Evolutionary conservation across 2,329 filamentous ascomycete species (phyloP), one percentile per base, ranked within the genome.

Genomic region (Fusarium pininemorale): DNA sequence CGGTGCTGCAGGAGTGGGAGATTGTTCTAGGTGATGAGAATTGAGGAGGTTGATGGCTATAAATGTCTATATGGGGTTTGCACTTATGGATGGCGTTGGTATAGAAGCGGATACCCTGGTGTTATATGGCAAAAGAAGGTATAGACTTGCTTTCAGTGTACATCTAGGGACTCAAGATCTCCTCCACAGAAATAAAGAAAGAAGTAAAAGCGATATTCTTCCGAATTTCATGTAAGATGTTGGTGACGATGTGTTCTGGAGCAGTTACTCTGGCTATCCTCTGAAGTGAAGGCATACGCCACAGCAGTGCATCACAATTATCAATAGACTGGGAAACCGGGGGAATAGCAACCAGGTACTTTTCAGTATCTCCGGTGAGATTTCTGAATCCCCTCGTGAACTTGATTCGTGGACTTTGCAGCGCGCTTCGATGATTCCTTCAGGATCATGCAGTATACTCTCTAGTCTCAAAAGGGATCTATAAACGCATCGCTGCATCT

Each of bases 1-100:
- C 78, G 0, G 75, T 84, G 4, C 22, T 82, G 20, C 80, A 85
- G 50, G 85, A 87, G 74, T 87, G 85, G 85, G 74, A 63, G 5
- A 18, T 39, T n/a, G 9, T 37, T 26, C 16, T 12, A 7, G 30
- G n/a, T 9, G 24, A 20, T 14, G 48, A 53, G 45, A 58, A 16
- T 24, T 70, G 44, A 50, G 9, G 20, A 28, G 26, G 30, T 32
- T 13, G 20, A 47, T 24, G 45, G 41, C 16, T 44, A 6, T 39
- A 54, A 44, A 9, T 39, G 30, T 56, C 38, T 59, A 44, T 12
- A 42, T 22, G 32, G 41, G 10, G 24, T 28, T 42, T 37, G 30
- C 32, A 47, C 18, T 69, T 30, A 18, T 18, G 28, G 32, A 26
- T 47, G 61, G 74, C 67, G 63, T 74, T 62, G 24, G 57, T 12